Base-by-base conservation (phyloP, 2,329 filamentous ascomycete genomes). In the Beauveria sp. region DNA sequence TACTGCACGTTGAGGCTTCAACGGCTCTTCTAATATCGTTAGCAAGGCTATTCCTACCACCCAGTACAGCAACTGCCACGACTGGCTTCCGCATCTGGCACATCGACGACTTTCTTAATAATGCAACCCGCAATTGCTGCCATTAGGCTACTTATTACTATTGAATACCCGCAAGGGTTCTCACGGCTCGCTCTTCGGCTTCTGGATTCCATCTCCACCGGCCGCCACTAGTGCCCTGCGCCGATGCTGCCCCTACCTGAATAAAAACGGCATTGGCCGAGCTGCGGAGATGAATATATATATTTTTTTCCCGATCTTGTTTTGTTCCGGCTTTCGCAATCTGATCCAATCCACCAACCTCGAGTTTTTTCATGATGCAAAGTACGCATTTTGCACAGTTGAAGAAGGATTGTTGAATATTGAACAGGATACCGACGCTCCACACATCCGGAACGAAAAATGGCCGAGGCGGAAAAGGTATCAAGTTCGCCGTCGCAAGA, bases 171-270 rank as follows among this genome's bases (percentile, higher is more conserved):
- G 28, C 43, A 46, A 24, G 34, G 54, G 54, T 57, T 40, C 54
- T 57, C 54, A 57, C 20, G 24, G 43, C 54, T 57, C 54, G 54
- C 54, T 20, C 54, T 57, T 57, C 54, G 54, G 54, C 54, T 57
- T 49, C 54, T 57, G 28, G 43, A 48, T 14, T 38, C n/a, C 28
- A 26, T 46, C 53, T 28, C 53, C 42, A 38, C 54, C 43, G 9
- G 24, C n/a, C 53, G 26, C 24, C 53, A 26, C 53, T 56, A 56
- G 26, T 46, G 49, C 12, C 28, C n/a, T 53, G 34, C 34, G 22
- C 26, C 26, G 26, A 34, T 46, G 43, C 18, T 20, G 43, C 42
- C 43, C 43, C 9, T 24, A 43, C 14, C n/a, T 43, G 22, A 26
- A 48, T 18, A 22, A 24, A n/a, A 28, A 24, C n/a, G 40, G 38